A percentile compares a stretch with the other conserved stretches of the same genome.
Evolutionary conservation across 73 alveolate species (phyloP).

Genomic region (Paramecium primaurelia): DNA sequence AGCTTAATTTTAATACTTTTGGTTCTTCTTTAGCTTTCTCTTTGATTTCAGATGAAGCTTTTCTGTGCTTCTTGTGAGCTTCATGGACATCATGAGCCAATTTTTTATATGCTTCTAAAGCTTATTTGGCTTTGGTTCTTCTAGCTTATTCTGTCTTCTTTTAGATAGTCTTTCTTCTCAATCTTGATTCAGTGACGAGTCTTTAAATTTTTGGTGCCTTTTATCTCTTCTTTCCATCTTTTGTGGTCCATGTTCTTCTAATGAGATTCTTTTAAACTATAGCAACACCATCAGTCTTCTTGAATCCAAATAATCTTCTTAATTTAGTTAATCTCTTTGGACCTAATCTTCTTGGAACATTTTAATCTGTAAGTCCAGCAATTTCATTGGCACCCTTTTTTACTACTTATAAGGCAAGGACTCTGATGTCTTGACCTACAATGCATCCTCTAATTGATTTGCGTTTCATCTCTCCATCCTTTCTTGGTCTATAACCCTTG

Average conservation of each 20-base stretch:
- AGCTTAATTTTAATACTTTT: neutral
- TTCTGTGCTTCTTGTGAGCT: slow-evolving; percentile 50
- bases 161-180: slow-evolving; percentile 77
- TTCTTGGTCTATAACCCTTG: slow-evolving; percentile 87
- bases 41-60: slow-evolving; percentile 33
- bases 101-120: slow-evolving; percentile 41
- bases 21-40: neutral
- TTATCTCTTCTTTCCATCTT: slow-evolving; percentile 66
- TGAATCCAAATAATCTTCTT: slow-evolving; percentile 86
- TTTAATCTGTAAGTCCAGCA: slow-evolving; percentile 85
- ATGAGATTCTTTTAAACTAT: slow-evolving; percentile 72
- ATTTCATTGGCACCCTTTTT: slow-evolving; percentile 91
- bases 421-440: slow-evolving; percentile 90
- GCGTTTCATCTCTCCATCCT: slow-evolving; percentile 90
- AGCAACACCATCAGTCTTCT: slow-evolving; percentile 74
- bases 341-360: slow-evolving; percentile 92
- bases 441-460: slow-evolving; percentile 95
- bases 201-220: slow-evolving; percentile 79
- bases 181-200: slow-evolving; percentile 83
- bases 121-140: slow-evolving; percentile 48
- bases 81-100: slow-evolving; percentile 45
- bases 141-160: slow-evolving; percentile 62
- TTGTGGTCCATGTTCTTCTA: slow-evolving; percentile 72
- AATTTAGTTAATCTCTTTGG: slow-evolving; percentile 93
- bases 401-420: slow-evolving; percentile 77